Evolutionary conservation across 2,329 filamentous ascomycete species (phyloP), one percentile per base, ranked within the genome.

Genomic region (Colletotrichum godetiae): DNA sequence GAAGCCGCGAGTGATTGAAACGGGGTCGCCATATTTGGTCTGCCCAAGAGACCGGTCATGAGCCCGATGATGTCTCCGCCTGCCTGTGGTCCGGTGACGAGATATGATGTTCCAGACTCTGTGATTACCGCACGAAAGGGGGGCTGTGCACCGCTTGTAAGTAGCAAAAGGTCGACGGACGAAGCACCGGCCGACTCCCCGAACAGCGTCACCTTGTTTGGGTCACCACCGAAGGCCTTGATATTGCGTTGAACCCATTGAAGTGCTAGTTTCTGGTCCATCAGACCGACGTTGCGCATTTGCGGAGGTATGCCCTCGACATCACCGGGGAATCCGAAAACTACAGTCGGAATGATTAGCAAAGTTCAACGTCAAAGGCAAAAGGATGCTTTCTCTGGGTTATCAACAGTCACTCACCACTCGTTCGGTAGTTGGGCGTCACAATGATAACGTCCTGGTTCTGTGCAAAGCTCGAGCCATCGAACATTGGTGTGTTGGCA

Each of bases 191-290:
- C 86, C 1, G 82, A 85, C 76, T 92, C 85, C 4, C 91, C 91
- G 85, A 87, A 91, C 49, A 92, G 88, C 0, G 90, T 92, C 5
- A 92, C 89, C 72, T 88, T 89, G 0, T 80, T 79, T 0, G 90
- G 88, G 77, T 92, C 90, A 1, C 91, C 91, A 1, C 91, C 91
- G 77, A 93, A 93, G 1, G 86, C 83, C 1, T 82, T 85, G 61
- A 92, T 91, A 70, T 92, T 91, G 70, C 89, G 87, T n/a, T 87
- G 86, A 0, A 91, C 84, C 90, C 90, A 92, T 73, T 91, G 75
- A 19, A 92, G 80, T 0, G 86, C 89, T 0, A 89, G 79, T 27
- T 88, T 82, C 75, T 92, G 90, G 73, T 92, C 90, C 0, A 88
- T 81, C 6, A 90, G 80, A 5, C 89, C 89, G 4, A 90, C 78